Evolutionary conservation across 768 basidiomycete genomes (phyloP).

Genomic region (Termitomyces sp.): DNA sequence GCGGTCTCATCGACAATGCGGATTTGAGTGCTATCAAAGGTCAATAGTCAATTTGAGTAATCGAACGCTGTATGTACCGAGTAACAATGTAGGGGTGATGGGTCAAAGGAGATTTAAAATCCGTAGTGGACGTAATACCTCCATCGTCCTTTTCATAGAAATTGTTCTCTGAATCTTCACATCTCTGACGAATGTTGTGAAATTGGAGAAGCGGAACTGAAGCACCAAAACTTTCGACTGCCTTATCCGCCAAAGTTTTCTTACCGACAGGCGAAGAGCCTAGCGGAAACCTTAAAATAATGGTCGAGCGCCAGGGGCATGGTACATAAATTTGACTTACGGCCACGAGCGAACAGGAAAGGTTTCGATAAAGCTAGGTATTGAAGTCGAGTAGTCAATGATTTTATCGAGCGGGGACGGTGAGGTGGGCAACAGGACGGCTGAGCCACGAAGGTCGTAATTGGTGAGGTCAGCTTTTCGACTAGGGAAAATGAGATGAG

Average conservation of each 20-base stretch:
- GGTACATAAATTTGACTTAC: conserved; percentile 13
- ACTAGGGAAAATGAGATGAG: conserved; percentile 9
- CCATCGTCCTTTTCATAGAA: conserved; percentile 11
- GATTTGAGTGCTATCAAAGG: conserved; percentile 23
- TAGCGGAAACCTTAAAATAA: conserved; percentile 16
- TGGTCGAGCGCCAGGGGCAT: neutral
- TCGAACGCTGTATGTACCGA: conserved; percentile 16
- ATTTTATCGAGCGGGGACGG: conserved; percentile 23
- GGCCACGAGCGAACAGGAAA: conserved; percentile 22
- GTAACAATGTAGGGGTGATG: conserved; percentile 31
- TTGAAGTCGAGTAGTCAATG: conserved; percentile 25
- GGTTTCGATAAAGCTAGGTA: conserved; percentile 19
- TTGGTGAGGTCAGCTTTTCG: conserved; percentile 18
- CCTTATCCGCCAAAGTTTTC: conserved; percentile 21
- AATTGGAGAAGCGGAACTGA: conserved; percentile 29
- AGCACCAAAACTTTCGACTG: conserved; percentile 28
- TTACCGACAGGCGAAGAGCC: conserved; percentile 9
- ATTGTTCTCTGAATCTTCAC: neutral
- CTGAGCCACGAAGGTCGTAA: conserved; percentile 30
- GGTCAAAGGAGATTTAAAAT: conserved; percentile 13
- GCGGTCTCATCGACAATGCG: conserved; percentile 25
- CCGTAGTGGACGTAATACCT: conserved; percentile 8
- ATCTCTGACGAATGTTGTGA: conserved; percentile 20
- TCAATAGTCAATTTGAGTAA: neutral
- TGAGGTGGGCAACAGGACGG: conserved; percentile 27